Percentiles rank a stretch among this genome's conserved stretches.
phyloP scores from a whole-genome alignment of 2,329 filamentous ascomycete species.

The Alternaria consortialis region DNA sequence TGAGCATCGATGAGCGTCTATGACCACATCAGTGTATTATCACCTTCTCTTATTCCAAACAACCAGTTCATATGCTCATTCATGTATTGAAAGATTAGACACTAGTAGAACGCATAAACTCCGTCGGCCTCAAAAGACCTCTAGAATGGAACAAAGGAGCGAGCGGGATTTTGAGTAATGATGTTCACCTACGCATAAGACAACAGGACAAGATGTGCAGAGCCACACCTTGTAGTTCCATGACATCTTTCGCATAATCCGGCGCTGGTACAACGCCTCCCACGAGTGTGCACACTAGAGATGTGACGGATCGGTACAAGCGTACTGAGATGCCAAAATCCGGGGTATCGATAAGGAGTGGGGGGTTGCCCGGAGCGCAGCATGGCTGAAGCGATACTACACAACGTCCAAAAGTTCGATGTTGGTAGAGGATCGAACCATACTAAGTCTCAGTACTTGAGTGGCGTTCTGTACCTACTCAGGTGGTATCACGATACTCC shows the following conservation, averaged over 20 bases:
- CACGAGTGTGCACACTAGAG: not conserved
- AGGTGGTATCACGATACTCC: not conserved
- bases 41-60: no score
- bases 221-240: not conserved
- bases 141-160: no score
- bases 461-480: no score
- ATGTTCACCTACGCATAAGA: not conserved
- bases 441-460: not conserved
- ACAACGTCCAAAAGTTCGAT: not conserved
- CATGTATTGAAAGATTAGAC: no score
- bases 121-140: no score
- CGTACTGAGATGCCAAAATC: constrained; percentile 34
- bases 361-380: constrained; percentile 19
- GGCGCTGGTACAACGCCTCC: not conserved
- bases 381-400: constrained; percentile 17
- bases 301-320: constrained; percentile 37
- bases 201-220: not conserved
- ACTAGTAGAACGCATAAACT: no score
- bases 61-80: no score
- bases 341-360: constrained; percentile 42
- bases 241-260: not conserved
- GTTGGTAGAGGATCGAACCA: not conserved
- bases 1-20: no score
- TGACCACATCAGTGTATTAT: no score
- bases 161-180: not conserved